A percentile compares a stretch with the other conserved stretches of the same genome.
Conservation (phyloP, 2,329 filamentous ascomycete species). For the Claviceps maximensis region DNA sequence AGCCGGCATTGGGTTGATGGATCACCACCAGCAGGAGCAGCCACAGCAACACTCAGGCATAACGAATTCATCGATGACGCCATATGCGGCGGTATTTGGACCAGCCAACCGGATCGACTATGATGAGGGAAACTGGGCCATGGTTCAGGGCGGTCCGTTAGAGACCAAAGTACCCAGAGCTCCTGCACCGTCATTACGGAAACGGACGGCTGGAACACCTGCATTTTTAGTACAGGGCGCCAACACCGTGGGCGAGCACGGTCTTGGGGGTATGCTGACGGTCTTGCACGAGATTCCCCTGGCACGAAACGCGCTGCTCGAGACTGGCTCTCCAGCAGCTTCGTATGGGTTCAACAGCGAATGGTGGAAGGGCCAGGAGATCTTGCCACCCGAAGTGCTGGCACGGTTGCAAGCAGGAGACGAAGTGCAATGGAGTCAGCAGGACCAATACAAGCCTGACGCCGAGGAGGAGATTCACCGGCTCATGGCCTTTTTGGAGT, state of each 20-base stretch:
- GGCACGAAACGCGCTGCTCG: constrained; percentile 40
- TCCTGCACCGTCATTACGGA: constrained; percentile 28
- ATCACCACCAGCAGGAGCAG: too few relatives aligned
- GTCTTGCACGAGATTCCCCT: constrained; percentile 48
- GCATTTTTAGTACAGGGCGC: constrained; percentile 35
- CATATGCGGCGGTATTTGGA: constrained; percentile 37
- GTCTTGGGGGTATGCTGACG: constrained; percentile 41
- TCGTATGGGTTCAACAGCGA: constrained; percentile 42
- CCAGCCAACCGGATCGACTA: constrained; percentile 45
- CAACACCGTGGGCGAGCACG: constrained; percentile 22
- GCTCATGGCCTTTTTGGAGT: constrained; percentile 49
- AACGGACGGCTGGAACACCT: constrained; percentile 28
- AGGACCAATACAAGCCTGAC: constrained; percentile 18
- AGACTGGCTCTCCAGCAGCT: constrained; percentile 24
- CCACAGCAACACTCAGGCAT: constrained; percentile 45
- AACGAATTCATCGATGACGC: constrained; percentile 22
- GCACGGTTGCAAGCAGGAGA: constrained; percentile 18
- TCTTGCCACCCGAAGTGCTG: constrained; percentile 27
- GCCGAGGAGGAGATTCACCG: constrained; percentile 45
- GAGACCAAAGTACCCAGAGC: constrained; percentile 11
- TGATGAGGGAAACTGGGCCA: constrained; percentile 42
- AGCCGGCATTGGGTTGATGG: constrained; percentile 28
- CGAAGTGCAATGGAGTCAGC: constrained; percentile 18
- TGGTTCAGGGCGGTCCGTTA: constrained; percentile 32
- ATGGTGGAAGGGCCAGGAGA: constrained; percentile 49